Percentiles rank a stretch among this genome's conserved stretches.
phyloP scores from a whole-genome alignment of 2,329 filamentous ascomycete species.

The Phialocephala sp. region DNA sequence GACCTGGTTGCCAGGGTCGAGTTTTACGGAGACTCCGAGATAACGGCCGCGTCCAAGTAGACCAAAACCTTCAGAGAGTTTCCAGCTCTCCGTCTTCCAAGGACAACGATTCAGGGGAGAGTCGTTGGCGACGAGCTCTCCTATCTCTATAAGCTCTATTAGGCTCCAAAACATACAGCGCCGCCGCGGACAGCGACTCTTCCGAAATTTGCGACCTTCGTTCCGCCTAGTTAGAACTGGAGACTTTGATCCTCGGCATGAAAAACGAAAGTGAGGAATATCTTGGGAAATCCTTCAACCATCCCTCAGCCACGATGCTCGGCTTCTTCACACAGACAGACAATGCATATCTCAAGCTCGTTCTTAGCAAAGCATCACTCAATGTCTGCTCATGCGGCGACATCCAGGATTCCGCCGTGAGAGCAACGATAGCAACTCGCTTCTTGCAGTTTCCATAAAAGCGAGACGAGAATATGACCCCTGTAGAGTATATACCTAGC shows the following conservation, averaged over 20 bases:
- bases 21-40: constrained; percentile 11
- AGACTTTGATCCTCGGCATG: constrained; percentile 10
- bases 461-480: neutral
- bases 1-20: constrained; percentile 4
- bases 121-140: neutral
- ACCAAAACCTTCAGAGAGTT: neutral
- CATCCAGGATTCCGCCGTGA: constrained; percentile 6
- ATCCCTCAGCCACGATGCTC: constrained; percentile 1
- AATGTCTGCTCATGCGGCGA: neutral
- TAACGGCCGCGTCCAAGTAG: neutral
- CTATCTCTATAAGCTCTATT: neutral
- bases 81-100: neutral
- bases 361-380: constrained; percentile 8
- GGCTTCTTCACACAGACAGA: neutral
- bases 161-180: neutral
- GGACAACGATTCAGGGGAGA: neutral
- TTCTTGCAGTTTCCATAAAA: neutral
- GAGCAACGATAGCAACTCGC: constrained; percentile 8
- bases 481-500: constrained; percentile 12
- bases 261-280: constrained; percentile 1
- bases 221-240: constrained; percentile 8
- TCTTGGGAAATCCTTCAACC: neutral
- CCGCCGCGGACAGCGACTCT: neutral
- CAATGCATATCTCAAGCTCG: constrained; percentile 10
- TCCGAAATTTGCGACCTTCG: neutral